These are phyloP conservation scores for Thyridium curvatum DNA, from an alignment of 2,329 filamentous ascomycete species.

Conservation along the genomic window DNA sequence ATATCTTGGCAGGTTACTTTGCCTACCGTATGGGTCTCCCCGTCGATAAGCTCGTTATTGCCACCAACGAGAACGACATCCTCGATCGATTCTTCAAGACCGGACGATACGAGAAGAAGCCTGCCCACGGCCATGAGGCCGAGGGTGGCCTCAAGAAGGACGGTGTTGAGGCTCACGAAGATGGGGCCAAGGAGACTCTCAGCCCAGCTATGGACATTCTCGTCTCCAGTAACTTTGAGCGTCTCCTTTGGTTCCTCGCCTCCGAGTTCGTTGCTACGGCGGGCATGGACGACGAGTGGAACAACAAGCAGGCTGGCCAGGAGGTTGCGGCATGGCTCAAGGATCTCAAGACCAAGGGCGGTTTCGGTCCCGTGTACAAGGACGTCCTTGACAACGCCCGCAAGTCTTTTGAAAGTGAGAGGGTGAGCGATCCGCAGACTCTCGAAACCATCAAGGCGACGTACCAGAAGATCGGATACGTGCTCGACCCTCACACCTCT, in stretches of 20 bases:
- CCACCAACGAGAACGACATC: conserved; percentile 97
- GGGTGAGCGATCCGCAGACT: conserved; percentile 61
- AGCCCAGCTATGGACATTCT: conserved; percentile 97
- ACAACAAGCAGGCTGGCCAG: conserved; percentile 64
- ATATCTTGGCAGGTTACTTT: conserved; percentile 91
- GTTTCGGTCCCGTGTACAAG: conserved; percentile 70
- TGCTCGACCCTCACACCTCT: conserved; percentile 89
- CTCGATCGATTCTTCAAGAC: conserved; percentile 92
- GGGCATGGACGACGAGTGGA: conserved; percentile 59
- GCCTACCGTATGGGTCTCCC: conserved; percentile 57
- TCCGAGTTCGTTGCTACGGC: conserved; percentile 54
- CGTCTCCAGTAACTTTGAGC: conserved; percentile 94
- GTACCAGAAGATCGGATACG: conserved; percentile 53
- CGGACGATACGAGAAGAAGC: conserved; percentile 82
- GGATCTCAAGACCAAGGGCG: conserved; percentile 72
- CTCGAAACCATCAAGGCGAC: conserved; percentile 56
- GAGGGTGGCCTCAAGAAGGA: conserved; percentile 59
- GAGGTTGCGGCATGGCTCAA: conserved; percentile 74
- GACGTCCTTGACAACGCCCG: conserved; percentile 67
- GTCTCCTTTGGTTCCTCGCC: conserved; percentile 87
- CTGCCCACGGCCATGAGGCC: conserved; percentile 49
- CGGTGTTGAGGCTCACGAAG: conserved; percentile 56
- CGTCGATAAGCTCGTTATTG: conserved; percentile 80
- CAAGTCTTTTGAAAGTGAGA: conserved; percentile 74
- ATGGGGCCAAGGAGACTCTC: conserved; percentile 83